Conservation (phyloP, 2,329 filamentous ascomycete genomes). For the Penicillium sp. region DNA sequence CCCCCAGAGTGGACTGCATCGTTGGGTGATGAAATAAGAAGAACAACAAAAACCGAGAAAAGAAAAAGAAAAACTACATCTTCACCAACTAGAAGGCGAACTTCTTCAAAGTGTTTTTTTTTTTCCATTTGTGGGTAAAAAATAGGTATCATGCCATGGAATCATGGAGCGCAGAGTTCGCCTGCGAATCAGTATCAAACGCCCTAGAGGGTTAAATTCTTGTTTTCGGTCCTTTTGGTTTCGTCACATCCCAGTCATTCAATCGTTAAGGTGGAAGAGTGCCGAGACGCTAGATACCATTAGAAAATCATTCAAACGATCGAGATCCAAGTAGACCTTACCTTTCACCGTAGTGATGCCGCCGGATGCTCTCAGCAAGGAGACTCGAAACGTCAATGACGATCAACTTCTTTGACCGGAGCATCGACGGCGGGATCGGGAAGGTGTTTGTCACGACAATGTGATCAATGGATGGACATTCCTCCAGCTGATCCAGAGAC, state of each 20-base stretch:
- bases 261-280: slow-evolving; percentile 65
- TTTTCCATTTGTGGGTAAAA: slow-evolving; percentile 12
- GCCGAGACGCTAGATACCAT: slow-evolving; percentile 45
- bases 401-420: slow-evolving; percentile 76
- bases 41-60: slow-evolving; percentile 7
- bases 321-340: slow-evolving; percentile 59
- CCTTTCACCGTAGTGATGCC: slow-evolving; percentile 91
- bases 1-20: slow-evolving; percentile 70
- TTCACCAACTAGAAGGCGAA: slow-evolving; percentile 1
- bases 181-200: slow-evolving; percentile 24
- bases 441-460: slow-evolving; percentile 98
- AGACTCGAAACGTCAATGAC: slow-evolving; percentile 86
- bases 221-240: slow-evolving; percentile 2
- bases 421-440: slow-evolving; percentile 76
- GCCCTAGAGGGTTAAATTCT: slow-evolving; percentile 12
- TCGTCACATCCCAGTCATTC: slow-evolving; percentile 24
- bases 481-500: slow-evolving; percentile 83
- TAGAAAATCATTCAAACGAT: background rate
- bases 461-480: slow-evolving; percentile 88
- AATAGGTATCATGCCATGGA: slow-evolving; percentile 26
- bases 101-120: slow-evolving; percentile 10
- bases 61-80: background rate
- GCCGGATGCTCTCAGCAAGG: slow-evolving; percentile 85
- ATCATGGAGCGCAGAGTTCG: slow-evolving; percentile 16
- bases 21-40: slow-evolving; percentile 52